Conservation (phyloP, 2,329 filamentous ascomycete species). For the Aspergillus udagawae region DNA sequence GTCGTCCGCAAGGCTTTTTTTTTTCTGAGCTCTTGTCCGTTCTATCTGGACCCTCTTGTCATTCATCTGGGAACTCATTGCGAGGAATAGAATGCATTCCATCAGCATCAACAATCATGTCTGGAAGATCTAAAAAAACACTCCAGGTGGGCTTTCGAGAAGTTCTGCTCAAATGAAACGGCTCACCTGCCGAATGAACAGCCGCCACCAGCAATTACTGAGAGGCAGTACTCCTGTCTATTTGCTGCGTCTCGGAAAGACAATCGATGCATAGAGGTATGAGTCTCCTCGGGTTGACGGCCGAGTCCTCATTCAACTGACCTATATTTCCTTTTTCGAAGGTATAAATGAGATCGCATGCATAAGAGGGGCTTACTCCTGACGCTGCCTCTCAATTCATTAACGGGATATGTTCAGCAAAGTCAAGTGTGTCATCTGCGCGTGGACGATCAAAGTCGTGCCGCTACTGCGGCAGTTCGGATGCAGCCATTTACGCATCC, state of each 20-base stretch:
- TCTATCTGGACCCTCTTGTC: not conserved
- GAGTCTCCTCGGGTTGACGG: not conserved
- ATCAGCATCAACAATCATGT: not conserved
- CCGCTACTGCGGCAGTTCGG: not conserved
- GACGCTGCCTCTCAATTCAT: not conserved
- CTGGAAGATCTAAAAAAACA: too few species aligned
- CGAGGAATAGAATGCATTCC: not conserved
- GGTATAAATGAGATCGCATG: not conserved
- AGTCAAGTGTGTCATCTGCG: not conserved
- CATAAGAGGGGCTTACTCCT: too few species aligned
- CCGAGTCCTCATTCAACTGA: too few species aligned
- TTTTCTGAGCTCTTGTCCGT: not conserved
- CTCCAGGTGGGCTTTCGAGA: too few species aligned
- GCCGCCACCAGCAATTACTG: not conserved
- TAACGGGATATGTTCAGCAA: not conserved
- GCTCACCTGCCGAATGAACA: not conserved
- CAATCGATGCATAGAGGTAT: not conserved
- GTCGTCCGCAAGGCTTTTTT: not conserved
- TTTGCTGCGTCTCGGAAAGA: not conserved
- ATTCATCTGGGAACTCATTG: not conserved
- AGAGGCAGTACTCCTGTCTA: not conserved
- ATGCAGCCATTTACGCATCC: not conserved
- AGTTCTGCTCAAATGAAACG: not conserved
- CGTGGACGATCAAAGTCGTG: not conserved
- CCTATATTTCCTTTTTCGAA: too few species aligned